Evolutionary conservation across 352 stramenopile genomes (phyloP), one percentile per base, ranked within the genome.

Genomic region (Plasmopara halstedii): DNA sequence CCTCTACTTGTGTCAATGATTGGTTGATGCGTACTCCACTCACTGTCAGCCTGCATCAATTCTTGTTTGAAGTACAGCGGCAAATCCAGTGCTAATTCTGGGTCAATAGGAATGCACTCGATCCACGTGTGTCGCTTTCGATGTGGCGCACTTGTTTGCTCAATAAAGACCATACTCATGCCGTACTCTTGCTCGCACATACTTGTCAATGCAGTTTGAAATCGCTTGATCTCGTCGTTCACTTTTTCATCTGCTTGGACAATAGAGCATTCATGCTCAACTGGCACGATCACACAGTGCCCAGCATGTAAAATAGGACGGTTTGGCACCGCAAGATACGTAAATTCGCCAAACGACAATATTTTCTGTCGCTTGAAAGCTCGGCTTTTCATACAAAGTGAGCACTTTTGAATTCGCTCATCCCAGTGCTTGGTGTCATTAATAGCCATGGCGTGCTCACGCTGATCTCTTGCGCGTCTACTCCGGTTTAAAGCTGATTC

Each of bases 31-130:
- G 77, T 88, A 19, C 68, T 60, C 79, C 79, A 93, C 46, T 89
- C 81, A 31, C 77, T 69, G 48, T 88, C 70, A 3, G 67, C 76
- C 21, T 90, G 70, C 61, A 83, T 55, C 8, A 93, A 60, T 36
- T 88, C 82, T 46, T 93, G 82, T 60, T 87, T 90, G 46, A 93
- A 89, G 35, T 84, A 90, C 42, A 93, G 40, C 15, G 82, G 76
- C 19, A 66, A 74, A 46, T 89, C 77, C 17, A 74, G 32, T 5
- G 67, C 78, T 21, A 91, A 27, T 2, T 82, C 65, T 8, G 53
- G 62, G 1, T 79, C 71, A 17, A 93, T 70, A 6, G 82, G 79
- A 47, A 93, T 85, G 45, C 82, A 93, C 46, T 90, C 79, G 32
- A 91, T 83, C 27, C 70, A 26, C 3, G 77, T 91, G 21, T 93